These are phyloP conservation scores for Tuber calosporum DNA, from an alignment of 495 filamentous ascomycete genomes.

Conservation along the genomic window DNA sequence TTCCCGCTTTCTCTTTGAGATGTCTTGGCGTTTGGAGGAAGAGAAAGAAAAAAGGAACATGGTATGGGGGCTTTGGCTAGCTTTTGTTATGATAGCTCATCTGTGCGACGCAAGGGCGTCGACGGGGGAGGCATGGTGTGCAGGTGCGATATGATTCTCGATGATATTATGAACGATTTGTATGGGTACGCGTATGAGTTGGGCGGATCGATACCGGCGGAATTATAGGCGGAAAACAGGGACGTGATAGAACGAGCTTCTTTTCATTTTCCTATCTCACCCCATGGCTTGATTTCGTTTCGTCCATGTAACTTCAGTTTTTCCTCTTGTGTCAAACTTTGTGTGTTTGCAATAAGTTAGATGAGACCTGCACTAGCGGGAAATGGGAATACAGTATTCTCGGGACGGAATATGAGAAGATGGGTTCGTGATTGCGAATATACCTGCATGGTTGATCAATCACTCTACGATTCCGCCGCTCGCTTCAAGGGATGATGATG, in stretches of 20 bases:
- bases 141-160: background rate
- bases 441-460: background rate
- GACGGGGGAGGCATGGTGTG: background rate
- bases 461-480: background rate
- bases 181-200: background rate
- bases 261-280: background rate
- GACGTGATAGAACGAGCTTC: background rate
- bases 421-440: conserved; percentile 12
- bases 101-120: background rate
- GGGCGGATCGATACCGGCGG: background rate
- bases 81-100: background rate
- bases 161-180: background rate
- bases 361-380: background rate
- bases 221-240: background rate
- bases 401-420: background rate
- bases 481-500: no score
- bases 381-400: background rate
- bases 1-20: background rate
- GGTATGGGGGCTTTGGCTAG: background rate
- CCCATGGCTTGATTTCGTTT: background rate
- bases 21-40: background rate
- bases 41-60: background rate
- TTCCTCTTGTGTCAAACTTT: background rate
- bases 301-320: background rate
- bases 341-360: background rate